A percentile compares a stretch with the other conserved stretches of the same genome.
These are phyloP conservation scores for Stephania yunnanensis DNA, from an alignment of 164 flowering plant genomes.

Conservation along the genomic window DNA sequence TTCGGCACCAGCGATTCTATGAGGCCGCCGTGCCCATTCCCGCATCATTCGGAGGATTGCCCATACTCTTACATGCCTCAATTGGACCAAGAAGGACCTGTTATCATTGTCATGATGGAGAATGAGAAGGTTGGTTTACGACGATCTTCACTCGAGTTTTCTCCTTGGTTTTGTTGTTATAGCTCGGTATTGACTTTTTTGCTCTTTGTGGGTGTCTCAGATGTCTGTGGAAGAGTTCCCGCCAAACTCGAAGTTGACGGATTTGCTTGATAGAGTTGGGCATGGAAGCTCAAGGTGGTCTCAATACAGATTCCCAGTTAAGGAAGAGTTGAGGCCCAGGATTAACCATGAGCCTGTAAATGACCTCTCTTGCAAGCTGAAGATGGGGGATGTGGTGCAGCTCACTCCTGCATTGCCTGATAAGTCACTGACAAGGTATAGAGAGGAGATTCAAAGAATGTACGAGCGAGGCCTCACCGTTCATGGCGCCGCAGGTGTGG, in stretches of 20 bases:
- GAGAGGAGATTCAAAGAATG: conserved; percentile 95
- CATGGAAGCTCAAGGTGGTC: conserved; percentile 55
- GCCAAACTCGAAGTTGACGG: conserved; percentile 60
- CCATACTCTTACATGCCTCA: conserved; percentile 55
- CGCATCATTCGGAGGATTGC: conserved; percentile 71
- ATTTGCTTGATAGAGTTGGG: conserved; percentile 60
- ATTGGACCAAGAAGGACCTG: conserved; percentile 61
- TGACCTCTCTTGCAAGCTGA: conserved; percentile 58
- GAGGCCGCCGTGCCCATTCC: conserved; percentile 78
- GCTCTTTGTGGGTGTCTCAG: conserved; percentile 33
- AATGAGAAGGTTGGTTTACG: conserved; percentile 67
- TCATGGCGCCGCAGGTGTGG: conserved; percentile 4
- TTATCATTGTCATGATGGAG: conserved; percentile 74
- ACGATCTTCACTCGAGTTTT: neutral
- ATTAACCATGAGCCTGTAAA: conserved; percentile 63
- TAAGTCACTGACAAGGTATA: conserved; percentile 63
- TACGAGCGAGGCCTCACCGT: conserved; percentile 40
- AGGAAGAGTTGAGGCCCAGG: conserved; percentile 83
- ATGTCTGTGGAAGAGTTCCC: conserved; percentile 95
- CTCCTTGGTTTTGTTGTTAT: neutral
- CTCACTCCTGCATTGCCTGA: conserved; percentile 78
- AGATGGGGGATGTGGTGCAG: conserved; percentile 94
- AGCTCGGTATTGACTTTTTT: neutral
- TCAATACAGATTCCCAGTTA: conserved; percentile 52
- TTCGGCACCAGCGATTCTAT: conserved; percentile 36